Evolutionary conservation across 2,329 filamentous ascomycete species (phyloP).

Genomic region (Neonectria sp.): DNA sequence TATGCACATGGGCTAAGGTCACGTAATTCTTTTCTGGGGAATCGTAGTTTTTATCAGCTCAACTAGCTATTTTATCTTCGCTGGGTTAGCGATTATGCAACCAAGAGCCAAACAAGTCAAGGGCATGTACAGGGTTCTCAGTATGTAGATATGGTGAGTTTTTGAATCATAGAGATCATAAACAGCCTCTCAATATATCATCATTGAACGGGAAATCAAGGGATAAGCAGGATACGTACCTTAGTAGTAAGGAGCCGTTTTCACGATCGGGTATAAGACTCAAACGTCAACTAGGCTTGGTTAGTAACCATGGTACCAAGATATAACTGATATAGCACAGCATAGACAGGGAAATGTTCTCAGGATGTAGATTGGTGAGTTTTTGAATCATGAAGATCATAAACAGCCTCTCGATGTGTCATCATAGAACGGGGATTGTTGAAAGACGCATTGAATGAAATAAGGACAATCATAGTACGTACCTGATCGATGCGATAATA

Average conservation of each 20-base stretch:
- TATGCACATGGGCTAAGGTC: neutral
- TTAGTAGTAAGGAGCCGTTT: neutral
- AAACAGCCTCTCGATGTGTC: constrained; percentile 63
- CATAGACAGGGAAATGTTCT: neutral
- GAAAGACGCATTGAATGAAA: neutral
- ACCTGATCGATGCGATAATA: too few relatives aligned
- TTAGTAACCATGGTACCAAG: neutral
- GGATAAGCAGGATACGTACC: neutral
- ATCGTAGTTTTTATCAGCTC: neutral
- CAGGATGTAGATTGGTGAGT: constrained; percentile 48
- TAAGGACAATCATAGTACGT: too few relatives aligned
- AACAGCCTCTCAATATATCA: constrained; percentile 63
- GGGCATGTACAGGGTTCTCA: neutral
- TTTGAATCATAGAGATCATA: constrained; percentile 61
- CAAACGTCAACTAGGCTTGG: too few relatives aligned
- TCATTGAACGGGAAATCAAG: constrained; percentile 50
- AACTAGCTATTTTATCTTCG: neutral
- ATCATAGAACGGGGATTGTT: constrained; percentile 52
- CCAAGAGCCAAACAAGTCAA: neutral
- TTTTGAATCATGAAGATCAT: constrained; percentile 60
- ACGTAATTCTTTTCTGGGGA: too few relatives aligned
- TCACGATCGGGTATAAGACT: neutral
- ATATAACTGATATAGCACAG: neutral
- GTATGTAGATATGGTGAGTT: constrained; percentile 48
- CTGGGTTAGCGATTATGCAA: constrained; percentile 5